Evolutionary conservation across 179 eudicot genomes (phyloP).

Genomic region (Silene coronaria): DNA sequence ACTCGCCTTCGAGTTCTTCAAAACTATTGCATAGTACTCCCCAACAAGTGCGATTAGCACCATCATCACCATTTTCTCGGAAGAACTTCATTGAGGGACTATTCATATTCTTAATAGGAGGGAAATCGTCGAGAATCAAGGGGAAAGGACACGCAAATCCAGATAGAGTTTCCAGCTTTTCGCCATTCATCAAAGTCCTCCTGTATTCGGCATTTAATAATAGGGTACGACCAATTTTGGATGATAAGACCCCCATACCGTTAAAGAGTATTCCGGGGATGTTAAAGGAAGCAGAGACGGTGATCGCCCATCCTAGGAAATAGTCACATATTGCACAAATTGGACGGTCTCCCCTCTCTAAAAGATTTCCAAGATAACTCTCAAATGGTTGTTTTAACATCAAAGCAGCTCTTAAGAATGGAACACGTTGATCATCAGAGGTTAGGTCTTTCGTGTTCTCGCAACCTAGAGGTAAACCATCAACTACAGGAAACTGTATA

Average conservation of each 20-base stretch:
- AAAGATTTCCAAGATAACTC: conserved; percentile 16
- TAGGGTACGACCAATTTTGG: background rate
- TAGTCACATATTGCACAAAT: conserved; percentile 28
- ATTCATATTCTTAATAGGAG: background rate
- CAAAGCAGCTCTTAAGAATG: conserved; percentile 25
- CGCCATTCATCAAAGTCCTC: background rate
- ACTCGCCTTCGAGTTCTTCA: conserved; percentile 19
- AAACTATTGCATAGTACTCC: conserved; percentile 20
- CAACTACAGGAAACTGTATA: conserved; percentile 23
- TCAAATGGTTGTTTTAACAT: conserved; percentile 28
- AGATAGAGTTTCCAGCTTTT: conserved; percentile 14
- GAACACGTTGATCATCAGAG: conserved; percentile 17
- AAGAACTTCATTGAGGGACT: background rate
- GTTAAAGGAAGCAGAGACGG: conserved; percentile 16
- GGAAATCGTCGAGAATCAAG: conserved; percentile 23
- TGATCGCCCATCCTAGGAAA: conserved; percentile 23
- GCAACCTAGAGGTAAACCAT: conserved; percentile 25
- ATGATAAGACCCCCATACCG: conserved; percentile 28
- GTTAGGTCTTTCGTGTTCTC: conserved; percentile 32
- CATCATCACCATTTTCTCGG: background rate
- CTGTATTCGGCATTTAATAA: background rate
- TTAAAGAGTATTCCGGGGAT: conserved; percentile 31
- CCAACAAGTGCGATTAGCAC: conserved; percentile 10
- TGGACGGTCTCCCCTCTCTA: background rate
- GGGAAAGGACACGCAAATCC: conserved; percentile 20